Conservation (phyloP, 2,329 filamentous ascomycete species). For the Pyrenophora seminiperda region DNA sequence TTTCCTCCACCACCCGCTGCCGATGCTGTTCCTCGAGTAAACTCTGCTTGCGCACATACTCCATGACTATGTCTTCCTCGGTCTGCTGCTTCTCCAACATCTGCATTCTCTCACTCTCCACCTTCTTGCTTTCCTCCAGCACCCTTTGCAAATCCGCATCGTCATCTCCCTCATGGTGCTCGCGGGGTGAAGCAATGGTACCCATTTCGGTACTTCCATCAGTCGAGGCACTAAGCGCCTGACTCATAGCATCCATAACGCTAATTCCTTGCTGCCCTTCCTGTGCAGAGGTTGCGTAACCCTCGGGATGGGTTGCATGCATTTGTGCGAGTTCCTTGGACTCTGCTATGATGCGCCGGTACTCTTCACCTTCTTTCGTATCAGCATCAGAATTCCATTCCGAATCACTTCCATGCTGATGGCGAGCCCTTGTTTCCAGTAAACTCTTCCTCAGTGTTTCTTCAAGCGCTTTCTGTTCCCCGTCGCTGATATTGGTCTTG, state of each 20-base stretch:
- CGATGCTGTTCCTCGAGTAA: conserved; percentile 62
- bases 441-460: conserved; percentile 53
- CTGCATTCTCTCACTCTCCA: conserved; percentile 49
- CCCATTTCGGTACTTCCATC: neutral
- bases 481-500: conserved; percentile 35
- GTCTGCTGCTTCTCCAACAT: conserved; percentile 50
- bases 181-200: too few species aligned
- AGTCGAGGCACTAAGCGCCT: conserved; percentile 6
- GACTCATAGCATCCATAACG: conserved; percentile 13
- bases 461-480: conserved; percentile 51
- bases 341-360: conserved; percentile 44
- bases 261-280: conserved; percentile 15
- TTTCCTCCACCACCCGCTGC: conserved; percentile 15
- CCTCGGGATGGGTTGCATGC: conserved; percentile 26
- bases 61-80: conserved; percentile 75
- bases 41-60: conserved; percentile 79
- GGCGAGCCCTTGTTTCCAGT: conserved; percentile 44
- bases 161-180: conserved; percentile 26
- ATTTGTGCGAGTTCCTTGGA: conserved; percentile 39
- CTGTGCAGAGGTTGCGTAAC: conserved; percentile 17
- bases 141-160: conserved; percentile 36
- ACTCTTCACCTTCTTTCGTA: conserved; percentile 45
- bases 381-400: conserved; percentile 38
- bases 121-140: conserved; percentile 35
- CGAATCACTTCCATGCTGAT: conserved; percentile 26